Percentiles rank a stretch among this genome's conserved stretches.
Conservation (phyloP, 768 basidiomycete species). For the Tricholoma terreum region DNA sequence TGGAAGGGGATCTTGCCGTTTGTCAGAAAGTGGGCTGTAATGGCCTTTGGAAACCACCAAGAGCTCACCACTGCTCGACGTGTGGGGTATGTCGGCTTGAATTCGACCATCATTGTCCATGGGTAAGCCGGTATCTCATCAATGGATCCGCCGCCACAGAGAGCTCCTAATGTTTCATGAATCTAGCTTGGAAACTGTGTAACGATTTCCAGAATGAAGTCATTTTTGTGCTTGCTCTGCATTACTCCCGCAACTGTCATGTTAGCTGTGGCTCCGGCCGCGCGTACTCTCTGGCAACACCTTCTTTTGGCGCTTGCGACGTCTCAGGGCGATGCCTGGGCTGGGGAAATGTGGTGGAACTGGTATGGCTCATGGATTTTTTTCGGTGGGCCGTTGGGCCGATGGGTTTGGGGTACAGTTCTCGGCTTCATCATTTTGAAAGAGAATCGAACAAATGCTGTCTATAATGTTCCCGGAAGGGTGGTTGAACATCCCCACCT, state of each 20-base stretch:
- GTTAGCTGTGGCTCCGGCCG: constrained; percentile 28
- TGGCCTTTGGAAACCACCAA: constrained; percentile 41
- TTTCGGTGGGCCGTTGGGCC: constrained; percentile 40
- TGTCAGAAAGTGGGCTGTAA: constrained; percentile 34
- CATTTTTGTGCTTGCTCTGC: constrained; percentile 33
- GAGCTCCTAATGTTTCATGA: neutral
- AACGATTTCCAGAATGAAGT: constrained; percentile 34
- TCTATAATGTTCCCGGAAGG: constrained; percentile 18
- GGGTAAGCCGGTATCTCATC: constrained; percentile 27
- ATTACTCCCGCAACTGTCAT: constrained; percentile 28
- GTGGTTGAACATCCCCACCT: constrained; percentile 38
- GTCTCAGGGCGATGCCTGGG: constrained; percentile 29
- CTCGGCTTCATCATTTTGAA: constrained; percentile 34
- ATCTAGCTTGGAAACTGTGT: constrained; percentile 41
- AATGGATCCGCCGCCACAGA: neutral
- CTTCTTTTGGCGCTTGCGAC: constrained; percentile 24
- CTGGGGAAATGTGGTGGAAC: constrained; percentile 37
- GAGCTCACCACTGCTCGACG: constrained; percentile 42
- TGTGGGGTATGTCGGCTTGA: constrained; percentile 43
- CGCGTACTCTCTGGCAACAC: constrained; percentile 23
- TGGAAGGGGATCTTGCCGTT: constrained; percentile 30
- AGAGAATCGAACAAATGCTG: constrained; percentile 8
- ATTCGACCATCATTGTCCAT: constrained; percentile 48
- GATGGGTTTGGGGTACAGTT: constrained; percentile 37
- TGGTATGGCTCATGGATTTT: constrained; percentile 44